phyloP scores from a whole-genome alignment of 2,329 filamentous ascomycete species.

The Ceratocystis alfenasii region DNA sequence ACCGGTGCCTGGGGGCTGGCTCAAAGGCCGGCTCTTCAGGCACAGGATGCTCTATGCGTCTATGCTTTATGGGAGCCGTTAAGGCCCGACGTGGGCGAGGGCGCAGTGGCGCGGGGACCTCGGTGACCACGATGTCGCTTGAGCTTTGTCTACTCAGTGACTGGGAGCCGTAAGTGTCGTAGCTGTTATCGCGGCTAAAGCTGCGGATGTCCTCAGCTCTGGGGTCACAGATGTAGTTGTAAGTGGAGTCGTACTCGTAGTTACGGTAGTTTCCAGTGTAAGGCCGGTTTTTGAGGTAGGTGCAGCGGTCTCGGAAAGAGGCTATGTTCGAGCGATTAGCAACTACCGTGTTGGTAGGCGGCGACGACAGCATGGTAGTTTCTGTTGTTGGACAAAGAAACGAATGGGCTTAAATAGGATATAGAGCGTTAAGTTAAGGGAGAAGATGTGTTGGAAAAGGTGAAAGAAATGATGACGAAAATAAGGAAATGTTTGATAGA shows the following conservation, averaged over 20 bases:
- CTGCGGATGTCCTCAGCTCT: not conserved
- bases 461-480: not conserved
- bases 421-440: not conserved
- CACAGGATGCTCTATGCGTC: not conserved
- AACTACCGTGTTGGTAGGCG: not conserved
- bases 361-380: not conserved
- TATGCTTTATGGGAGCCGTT: not conserved
- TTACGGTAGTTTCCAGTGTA: not conserved
- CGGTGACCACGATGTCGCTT: slow-evolving; percentile 10
- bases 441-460: not conserved
- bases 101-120: not conserved
- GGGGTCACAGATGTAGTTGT: not conserved
- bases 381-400: not conserved
- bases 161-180: not conserved
- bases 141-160: slow-evolving; percentile 1
- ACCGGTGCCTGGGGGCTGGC: not conserved
- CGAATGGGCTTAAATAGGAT: not conserved
- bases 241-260: not conserved
- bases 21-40: not conserved
- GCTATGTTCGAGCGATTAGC: not conserved
- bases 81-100: slow-evolving; percentile 30
- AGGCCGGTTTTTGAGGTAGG: not conserved
- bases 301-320: not conserved
- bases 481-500: not conserved
- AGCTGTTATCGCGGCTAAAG: no score